Evolutionary conservation across 768 basidiomycete genomes (phyloP), one percentile per base, ranked within the genome.

Genomic region (Podaxis sp.): DNA sequence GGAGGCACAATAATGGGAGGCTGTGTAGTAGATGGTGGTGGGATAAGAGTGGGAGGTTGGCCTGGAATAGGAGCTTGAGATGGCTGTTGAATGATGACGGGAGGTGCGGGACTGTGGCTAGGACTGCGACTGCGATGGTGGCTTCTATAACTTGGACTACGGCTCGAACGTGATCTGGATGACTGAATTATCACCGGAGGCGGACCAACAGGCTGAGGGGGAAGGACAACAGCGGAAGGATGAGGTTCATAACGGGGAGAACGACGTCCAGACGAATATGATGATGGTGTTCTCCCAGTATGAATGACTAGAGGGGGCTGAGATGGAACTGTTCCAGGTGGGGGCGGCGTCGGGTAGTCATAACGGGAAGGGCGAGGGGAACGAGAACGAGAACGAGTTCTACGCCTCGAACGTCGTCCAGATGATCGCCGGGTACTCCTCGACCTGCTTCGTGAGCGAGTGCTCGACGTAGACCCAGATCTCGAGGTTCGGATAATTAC

Each of bases 11-110:
- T 23, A 9, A 59, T 50, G n/a, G 52, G 52, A 28, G 62, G 64
- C 59, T 63, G 67, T 37, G 61, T 48, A n/a, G 64, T 44, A 55
- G 65, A n/a, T 38, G 55, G 46, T 18, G 62, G 58, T 40, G 60
- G 25, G 11, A 58, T 28, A 1, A 53, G 1, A 13, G 57, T 27
- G 18, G 61, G 58, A n/a, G 40, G 18, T 7, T 42, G 21, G 5
- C 53, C 46, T 32, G 59, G 62, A 23, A 63, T 59, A 13, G 59
- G 63, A 58, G 64, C 4, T 2, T 52, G 63, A 5, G 37, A 6
- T 16, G 44, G 52, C 21, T 35, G 46, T 36, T 42, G 61, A 7
- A 63, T 27, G 32, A 63, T 57, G n/a, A 63, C 25, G 18, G 63
- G 63, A 9, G 50, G 37, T 4, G 48, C 18, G 21, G 28, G 48